A percentile compares a stretch with the other conserved stretches of the same genome.
Conservation (phyloP, 2,329 filamentous ascomycete species). For the Sporothrix curviconia region DNA sequence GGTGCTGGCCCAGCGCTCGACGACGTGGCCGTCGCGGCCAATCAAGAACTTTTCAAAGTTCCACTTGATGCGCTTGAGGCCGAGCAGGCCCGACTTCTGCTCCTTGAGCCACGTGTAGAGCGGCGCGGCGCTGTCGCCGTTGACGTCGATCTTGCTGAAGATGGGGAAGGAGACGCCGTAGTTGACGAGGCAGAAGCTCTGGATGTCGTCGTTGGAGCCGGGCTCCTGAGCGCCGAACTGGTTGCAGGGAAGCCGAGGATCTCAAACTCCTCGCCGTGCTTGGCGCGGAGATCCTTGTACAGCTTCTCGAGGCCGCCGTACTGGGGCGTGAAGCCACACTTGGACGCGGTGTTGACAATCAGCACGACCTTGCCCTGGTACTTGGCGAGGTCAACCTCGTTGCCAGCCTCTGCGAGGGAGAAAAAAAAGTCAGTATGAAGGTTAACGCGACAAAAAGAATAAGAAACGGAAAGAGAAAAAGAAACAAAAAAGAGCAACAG, state of each 20-base stretch:
- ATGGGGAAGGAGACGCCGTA: constrained; percentile 91
- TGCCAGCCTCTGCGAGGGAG: constrained; percentile 57
- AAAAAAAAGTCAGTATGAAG: constrained; percentile 5
- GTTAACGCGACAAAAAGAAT: neutral
- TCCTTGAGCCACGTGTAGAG: constrained; percentile 71
- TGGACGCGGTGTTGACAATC: constrained; percentile 94
- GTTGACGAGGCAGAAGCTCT: constrained; percentile 83
- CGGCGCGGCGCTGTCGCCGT: constrained; percentile 73
- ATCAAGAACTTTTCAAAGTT: constrained; percentile 99
- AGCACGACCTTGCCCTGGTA: constrained; percentile 91
- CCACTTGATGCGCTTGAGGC: constrained; percentile 92
- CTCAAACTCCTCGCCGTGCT: constrained; percentile 69
- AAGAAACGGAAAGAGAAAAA: neutral
- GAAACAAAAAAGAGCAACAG: neutral
- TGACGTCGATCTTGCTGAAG: constrained; percentile 87
- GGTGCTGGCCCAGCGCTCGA: constrained; percentile 77
- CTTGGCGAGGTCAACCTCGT: constrained; percentile 60
- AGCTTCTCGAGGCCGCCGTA: constrained; percentile 85
- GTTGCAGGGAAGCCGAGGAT: constrained; percentile 98
- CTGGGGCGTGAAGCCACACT: constrained; percentile 98
- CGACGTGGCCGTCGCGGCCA: constrained; percentile 76
- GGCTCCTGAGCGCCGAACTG: constrained; percentile 92
- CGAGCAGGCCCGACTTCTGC: constrained; percentile 74
- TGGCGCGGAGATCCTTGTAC: constrained; percentile 68
- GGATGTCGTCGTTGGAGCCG: constrained; percentile 72